phyloP scores from a whole-genome alignment of 225 moss, liverwort and hornwort species.

The Marchantia paleacea region DNA sequence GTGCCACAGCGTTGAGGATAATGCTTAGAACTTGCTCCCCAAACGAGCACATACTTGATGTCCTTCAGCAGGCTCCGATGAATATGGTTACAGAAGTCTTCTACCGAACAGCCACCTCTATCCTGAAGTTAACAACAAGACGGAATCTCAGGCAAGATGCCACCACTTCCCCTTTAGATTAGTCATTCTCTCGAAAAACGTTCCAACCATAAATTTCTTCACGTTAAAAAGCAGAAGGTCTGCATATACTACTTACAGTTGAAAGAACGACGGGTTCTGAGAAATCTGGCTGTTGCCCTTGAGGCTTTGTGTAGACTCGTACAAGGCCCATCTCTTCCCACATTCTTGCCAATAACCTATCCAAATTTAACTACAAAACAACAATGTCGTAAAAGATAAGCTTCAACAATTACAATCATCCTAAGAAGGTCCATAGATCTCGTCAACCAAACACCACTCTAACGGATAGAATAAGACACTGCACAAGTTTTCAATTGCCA shows the following conservation, averaged over 20 bases:
- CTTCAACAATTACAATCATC: not conserved
- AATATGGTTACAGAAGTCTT: conserved; percentile 98
- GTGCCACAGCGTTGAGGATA: conserved; percentile 98
- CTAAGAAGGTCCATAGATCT: not conserved
- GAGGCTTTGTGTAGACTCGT: conserved; percentile 99
- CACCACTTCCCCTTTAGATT: not conserved
- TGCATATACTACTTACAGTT: conserved; percentile 56
- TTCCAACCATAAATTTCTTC: not conserved
- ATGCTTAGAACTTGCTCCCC: conserved; percentile 96
- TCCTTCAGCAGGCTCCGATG: conserved; percentile 93
- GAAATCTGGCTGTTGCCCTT: conserved; percentile 99
- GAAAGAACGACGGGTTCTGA: conserved; percentile 98
- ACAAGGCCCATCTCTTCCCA: conserved; percentile 99
- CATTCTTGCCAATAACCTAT: conserved; percentile 98
- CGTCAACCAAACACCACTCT: not conserved
- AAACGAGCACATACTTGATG: conserved; percentile 94
- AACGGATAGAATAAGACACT: not conserved
- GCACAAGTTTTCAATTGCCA: too few relatives aligned
- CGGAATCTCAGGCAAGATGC: not conserved
- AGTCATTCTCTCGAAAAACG: not conserved
- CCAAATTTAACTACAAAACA: conserved; percentile 76
- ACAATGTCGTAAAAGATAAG: not conserved
- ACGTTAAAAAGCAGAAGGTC: not conserved
- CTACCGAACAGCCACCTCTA: conserved; percentile 97
- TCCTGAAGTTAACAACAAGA: conserved; percentile 48